phyloP scores from a whole-genome alignment of 2,329 filamentous ascomycete genomes.

The Rhexocercosporidium sp. region DNA sequence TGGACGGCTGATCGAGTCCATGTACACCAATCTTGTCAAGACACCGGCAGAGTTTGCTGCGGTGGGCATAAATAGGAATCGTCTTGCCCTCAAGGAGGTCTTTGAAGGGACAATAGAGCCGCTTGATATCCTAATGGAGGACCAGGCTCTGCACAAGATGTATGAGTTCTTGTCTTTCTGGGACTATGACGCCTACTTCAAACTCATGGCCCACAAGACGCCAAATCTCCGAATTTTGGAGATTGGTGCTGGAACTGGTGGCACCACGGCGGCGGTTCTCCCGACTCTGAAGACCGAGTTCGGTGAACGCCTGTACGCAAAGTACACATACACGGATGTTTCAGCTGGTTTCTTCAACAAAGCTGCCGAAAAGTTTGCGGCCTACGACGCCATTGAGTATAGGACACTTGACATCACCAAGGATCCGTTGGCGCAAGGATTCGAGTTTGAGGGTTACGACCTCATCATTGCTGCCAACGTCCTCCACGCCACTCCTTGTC shows the following conservation, averaged over 20 bases:
- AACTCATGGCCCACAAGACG: constrained; percentile 32
- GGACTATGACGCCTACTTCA: constrained; percentile 35
- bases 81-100: not conserved
- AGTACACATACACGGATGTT: constrained; percentile 32
- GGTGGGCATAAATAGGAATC: not conserved
- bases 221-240: constrained; percentile 42
- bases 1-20: constrained; percentile 5
- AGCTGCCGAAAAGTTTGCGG: constrained; percentile 42
- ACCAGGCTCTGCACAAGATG: not conserved
- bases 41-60: not conserved
- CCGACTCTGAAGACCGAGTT: constrained; percentile 9
- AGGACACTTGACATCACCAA: constrained; percentile 43
- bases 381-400: constrained; percentile 39
- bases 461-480: constrained; percentile 38
- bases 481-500: constrained; percentile 32
- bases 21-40: not conserved
- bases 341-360: constrained; percentile 41
- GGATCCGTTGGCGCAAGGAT: constrained; percentile 43
- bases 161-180: constrained; percentile 17
- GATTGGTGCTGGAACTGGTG: constrained; percentile 38
- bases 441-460: constrained; percentile 40
- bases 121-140: not conserved
- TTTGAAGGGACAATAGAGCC: not conserved
- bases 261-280: constrained; percentile 28
- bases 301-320: constrained; percentile 17